Evolutionary conservation across 352 stramenopile species (phyloP).

Genomic region (Pythium dissotocum): DNA sequence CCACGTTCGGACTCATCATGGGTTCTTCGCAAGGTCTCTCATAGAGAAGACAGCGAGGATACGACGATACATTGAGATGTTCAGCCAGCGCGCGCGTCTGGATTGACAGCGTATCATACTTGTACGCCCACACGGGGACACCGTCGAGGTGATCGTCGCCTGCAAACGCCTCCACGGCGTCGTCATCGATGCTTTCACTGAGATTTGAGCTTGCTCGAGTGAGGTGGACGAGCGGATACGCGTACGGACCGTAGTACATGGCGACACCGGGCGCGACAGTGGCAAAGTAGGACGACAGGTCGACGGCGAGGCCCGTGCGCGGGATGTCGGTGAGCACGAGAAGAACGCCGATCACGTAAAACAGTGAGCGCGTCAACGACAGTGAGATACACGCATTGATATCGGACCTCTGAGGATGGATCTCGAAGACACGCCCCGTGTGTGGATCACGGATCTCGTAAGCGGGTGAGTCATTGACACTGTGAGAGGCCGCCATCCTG

Average conservation of each 20-base stretch:
- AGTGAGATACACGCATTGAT: conserved; percentile 11
- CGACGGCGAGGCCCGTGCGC: conserved; percentile 39
- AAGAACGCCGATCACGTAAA: conserved; percentile 1
- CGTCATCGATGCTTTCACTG: neutral
- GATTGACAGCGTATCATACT: conserved; percentile 27
- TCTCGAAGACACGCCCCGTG: neutral
- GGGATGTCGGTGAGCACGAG: conserved; percentile 24
- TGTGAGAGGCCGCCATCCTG: too few species aligned
- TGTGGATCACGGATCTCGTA: neutral
- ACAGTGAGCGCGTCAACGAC: neutral
- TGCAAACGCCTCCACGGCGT: neutral
- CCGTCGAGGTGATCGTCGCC: neutral
- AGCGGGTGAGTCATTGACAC: neutral
- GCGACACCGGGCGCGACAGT: conserved; percentile 30
- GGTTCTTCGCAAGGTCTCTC: neutral
- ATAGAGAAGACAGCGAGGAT: conserved; percentile 37
- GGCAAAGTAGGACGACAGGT: conserved; percentile 31
- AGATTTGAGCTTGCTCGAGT: neutral
- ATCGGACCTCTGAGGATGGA: conserved; percentile 1
- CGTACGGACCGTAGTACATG: conserved; percentile 45
- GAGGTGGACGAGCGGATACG: conserved; percentile 45
- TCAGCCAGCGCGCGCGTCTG: conserved; percentile 13
- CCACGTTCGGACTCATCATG: conserved; percentile 25
- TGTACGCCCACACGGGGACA: conserved; percentile 24
- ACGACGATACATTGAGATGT: conserved; percentile 18